phyloP scores from a whole-genome alignment of 106 monocot genomes.

The Amphibolis antarctica region DNA sequence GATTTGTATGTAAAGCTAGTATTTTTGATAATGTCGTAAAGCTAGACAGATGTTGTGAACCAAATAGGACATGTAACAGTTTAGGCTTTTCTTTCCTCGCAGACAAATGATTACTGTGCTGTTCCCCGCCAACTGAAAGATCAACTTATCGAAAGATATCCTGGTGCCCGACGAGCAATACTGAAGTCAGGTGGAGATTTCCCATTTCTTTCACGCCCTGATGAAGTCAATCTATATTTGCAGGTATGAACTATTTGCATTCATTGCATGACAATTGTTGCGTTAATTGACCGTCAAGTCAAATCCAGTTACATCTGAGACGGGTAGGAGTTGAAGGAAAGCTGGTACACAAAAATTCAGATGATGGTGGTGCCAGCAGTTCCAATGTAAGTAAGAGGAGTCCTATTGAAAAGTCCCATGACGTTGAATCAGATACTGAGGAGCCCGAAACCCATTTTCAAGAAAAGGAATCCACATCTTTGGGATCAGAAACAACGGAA shows the following conservation, averaged over 20 bases:
- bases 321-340: constrained; percentile 72
- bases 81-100: constrained; percentile 13
- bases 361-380: constrained; percentile 32
- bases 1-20: too few species aligned
- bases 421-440: constrained; percentile 15
- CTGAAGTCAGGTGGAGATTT: constrained; percentile 90
- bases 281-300: background rate
- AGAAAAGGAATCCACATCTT: background rate
- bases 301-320: constrained; percentile 76
- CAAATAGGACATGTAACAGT: background rate
- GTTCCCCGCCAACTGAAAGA: constrained; percentile 76
- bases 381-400: constrained; percentile 16
- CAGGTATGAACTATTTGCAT: constrained; percentile 35
- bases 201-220: constrained; percentile 89
- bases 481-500: constrained; percentile 3
- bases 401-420: constrained; percentile 15
- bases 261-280: background rate
- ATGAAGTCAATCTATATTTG: constrained; percentile 93
- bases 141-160: constrained; percentile 74
- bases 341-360: constrained; percentile 18
- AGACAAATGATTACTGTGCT: constrained; percentile 95
- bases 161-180: constrained; percentile 62
- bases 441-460: constrained; percentile 8
- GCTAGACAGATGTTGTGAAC: too few species aligned
- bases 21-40: too few species aligned